Percentiles rank a stretch among this genome's conserved stretches.
Evolutionary conservation across 129 eudicot species (phyloP).

Genomic region (Erigeron canadensis): DNA sequence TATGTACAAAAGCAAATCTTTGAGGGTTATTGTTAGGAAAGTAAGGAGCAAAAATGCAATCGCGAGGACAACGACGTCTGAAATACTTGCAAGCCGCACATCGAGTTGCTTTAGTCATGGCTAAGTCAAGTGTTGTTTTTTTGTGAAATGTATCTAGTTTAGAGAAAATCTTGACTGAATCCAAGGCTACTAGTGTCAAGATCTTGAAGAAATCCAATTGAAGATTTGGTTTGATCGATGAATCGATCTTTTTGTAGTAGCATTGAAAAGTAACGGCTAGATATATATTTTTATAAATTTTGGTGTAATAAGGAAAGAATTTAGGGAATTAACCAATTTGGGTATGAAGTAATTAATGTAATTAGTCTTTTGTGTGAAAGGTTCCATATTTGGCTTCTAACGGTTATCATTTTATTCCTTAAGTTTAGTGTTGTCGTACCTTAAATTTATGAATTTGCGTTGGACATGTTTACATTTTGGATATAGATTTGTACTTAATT

Average conservation of each 20-base stretch:
- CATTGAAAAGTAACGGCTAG: constrained; percentile 22
- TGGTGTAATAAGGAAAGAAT: constrained; percentile 8
- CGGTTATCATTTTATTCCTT: no score
- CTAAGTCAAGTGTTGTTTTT: background rate
- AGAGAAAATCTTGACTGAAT: constrained; percentile 8
- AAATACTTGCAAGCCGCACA: constrained; percentile 53
- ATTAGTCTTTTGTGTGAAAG: constrained; percentile 7
- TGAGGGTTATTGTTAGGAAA: constrained; percentile 45
- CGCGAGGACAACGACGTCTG: constrained; percentile 43
- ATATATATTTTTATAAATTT: background rate
- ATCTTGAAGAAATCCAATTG: constrained; percentile 21
- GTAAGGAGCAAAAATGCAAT: constrained; percentile 49
- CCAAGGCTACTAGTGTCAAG: constrained; percentile 1
- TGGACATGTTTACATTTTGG: no score
- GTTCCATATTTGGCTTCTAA: background rate
- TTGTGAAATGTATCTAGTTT: constrained; percentile 5
- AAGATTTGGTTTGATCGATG: constrained; percentile 14
- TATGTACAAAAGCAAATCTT: constrained; percentile 40
- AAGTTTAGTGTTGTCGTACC: no score
- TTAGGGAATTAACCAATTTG: constrained; percentile 17
- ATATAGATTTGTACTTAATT: no score
- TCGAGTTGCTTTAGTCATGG: constrained; percentile 21
- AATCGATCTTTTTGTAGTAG: background rate
- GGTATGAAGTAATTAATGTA: constrained; percentile 20
- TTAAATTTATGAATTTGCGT: no score